These are phyloP conservation scores for Volutella citrinella DNA, from an alignment of 2,329 filamentous ascomycete species.

Conservation along the genomic window DNA sequence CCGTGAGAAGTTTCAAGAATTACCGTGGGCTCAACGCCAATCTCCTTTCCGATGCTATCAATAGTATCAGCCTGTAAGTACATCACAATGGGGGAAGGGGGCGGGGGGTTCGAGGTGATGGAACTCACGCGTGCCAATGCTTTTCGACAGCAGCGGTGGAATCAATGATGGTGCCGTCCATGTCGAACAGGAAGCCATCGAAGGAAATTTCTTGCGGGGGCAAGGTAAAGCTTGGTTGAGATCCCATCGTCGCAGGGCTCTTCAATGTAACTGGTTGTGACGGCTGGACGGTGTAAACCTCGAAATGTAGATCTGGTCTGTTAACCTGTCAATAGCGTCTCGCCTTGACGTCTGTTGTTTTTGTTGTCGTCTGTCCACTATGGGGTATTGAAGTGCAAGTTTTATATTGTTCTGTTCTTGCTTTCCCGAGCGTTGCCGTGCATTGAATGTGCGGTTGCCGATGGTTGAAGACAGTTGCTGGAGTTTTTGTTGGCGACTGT, in stretches of 20 bases:
- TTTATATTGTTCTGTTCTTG: too few relatives aligned
- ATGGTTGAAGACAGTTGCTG: too few relatives aligned
- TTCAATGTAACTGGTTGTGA: too few relatives aligned
- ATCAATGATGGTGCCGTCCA: constrained; percentile 83
- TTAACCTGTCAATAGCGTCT: too few relatives aligned
- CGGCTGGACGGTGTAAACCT: too few relatives aligned
- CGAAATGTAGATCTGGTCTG: too few relatives aligned
- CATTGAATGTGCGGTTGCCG: too few relatives aligned
- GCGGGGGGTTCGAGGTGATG: background rate
- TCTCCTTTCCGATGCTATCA: constrained; percentile 70
- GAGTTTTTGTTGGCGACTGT: too few relatives aligned
- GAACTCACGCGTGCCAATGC: constrained; percentile 67
- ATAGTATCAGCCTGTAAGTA: background rate
- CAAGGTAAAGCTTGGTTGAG: constrained; percentile 37
- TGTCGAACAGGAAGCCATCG: constrained; percentile 65
- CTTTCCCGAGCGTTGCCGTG: too few relatives aligned
- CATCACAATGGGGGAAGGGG: background rate
- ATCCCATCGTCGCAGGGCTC: constrained; percentile 36
- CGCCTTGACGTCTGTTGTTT: too few relatives aligned
- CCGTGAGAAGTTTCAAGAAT: constrained; percentile 93
- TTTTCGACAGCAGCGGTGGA: constrained; percentile 74
- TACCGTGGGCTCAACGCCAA: constrained; percentile 77
- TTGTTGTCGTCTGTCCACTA: too few relatives aligned
- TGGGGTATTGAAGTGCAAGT: too few relatives aligned
- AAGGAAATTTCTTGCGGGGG: constrained; percentile 47